Evolutionary conservation across 2,329 filamentous ascomycete species (phyloP), one percentile per base, ranked within the genome.

Genomic region (Epichloe gansuensis): DNA sequence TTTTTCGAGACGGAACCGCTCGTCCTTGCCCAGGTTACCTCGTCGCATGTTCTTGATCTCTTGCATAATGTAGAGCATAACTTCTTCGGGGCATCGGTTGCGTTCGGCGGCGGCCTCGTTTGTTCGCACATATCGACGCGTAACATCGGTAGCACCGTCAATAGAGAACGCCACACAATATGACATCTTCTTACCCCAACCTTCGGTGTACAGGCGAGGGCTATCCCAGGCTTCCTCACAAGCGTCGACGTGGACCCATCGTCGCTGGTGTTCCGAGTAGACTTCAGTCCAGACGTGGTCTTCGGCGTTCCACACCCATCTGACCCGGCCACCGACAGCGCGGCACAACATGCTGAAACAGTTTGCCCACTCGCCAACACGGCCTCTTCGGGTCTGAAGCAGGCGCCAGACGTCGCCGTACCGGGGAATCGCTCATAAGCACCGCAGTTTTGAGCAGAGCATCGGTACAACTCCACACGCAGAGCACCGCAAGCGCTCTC

Each of bases 301-400:
- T 69, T 97, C 93, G 34, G 86, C 85, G 61, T 97, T 97, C 93
- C 93, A 98, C 11, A 98, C 86, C 93, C 93, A 98, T 63, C 93
- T 82, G 25, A 96, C 90, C 56, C 91, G 81, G 55, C 86, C 88
- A 48, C 91, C 91, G 13, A 97, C 82, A 4, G 93, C 93, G 55
- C 91, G 82, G 74, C 91, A 97, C 50, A 98, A 78, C 93, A 97
- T 97, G 72, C 86, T 91, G 72, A 98, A 98, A 76, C 91, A 96
- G 71, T 96, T 97, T 59, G 89, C 90, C 90, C 93, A 97, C 72
- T 98, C 93, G 56, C 93, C 93, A 56, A 86, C 86, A 60, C 93
- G 84, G 38, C 93, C 93, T 60, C 86, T 80, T 60, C 88, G 78
- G 31, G 89, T 94, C 67, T 96, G 86, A 44, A 98, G 73, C 55